These are phyloP conservation scores for Bipolaris oryzae DNA, from an alignment of 2,329 filamentous ascomycete genomes.

Conservation along the genomic window DNA sequence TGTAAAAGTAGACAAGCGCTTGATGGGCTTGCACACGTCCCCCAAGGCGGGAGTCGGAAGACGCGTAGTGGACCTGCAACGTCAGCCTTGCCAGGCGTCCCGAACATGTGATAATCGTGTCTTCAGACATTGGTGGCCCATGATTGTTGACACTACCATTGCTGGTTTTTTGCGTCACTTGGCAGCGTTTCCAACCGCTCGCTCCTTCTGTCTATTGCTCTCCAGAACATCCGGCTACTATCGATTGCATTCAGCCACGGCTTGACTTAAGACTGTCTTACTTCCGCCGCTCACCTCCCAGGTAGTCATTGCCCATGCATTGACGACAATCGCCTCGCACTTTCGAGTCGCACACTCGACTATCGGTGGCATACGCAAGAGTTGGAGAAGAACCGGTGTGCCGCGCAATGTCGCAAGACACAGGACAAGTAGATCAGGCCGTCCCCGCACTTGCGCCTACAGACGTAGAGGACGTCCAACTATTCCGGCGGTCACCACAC, in stretches of 20 bases:
- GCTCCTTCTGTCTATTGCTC: background rate
- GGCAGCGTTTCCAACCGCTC: background rate
- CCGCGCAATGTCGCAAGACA: constrained; percentile 14
- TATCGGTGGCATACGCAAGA: background rate
- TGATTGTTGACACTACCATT: constrained; percentile 16
- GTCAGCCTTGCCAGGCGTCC: constrained; percentile 35
- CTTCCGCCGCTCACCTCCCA: background rate
- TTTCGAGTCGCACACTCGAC: background rate
- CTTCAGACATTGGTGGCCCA: constrained; percentile 22
- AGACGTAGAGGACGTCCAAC: constrained; percentile 40
- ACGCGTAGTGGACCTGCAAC: constrained; percentile 33
- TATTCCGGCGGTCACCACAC: constrained; percentile 48
- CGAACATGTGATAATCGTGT: constrained; percentile 36
- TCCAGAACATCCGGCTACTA: background rate
- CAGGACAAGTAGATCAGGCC: constrained; percentile 23
- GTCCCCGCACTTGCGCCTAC: constrained; percentile 25
- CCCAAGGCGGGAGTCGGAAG: constrained; percentile 9
- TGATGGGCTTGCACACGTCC: background rate
- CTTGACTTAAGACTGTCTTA: background rate
- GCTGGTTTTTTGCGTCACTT: background rate
- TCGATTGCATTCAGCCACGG: background rate
- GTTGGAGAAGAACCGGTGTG: background rate
- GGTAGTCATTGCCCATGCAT: constrained; percentile 1
- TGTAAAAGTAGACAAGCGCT: background rate
- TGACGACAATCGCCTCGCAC: background rate